phyloP scores from a whole-genome alignment of 2,329 filamentous ascomycete genomes.

The Zymoseptoria passerinii region DNA sequence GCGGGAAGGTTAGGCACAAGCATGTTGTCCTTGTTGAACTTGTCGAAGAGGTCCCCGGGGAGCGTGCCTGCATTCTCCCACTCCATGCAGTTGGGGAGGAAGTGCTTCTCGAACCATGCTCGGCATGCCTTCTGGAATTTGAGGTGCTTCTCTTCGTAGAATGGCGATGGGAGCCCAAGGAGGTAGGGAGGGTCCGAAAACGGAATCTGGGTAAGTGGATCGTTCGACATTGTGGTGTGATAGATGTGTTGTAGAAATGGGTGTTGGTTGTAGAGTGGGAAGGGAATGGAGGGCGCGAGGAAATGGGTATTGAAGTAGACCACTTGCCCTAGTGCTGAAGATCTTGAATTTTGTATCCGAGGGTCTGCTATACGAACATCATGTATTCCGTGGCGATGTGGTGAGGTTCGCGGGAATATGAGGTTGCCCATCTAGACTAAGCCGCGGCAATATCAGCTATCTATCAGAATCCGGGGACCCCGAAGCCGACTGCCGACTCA shows the following conservation, averaged over 20 bases:
- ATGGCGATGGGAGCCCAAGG: conserved; percentile 13
- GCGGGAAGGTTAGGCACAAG: conserved; percentile 60
- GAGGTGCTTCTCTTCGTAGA: conserved; percentile 16
- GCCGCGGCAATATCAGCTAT: background rate
- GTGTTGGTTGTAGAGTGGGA: background rate
- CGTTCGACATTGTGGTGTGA: conserved; percentile 6
- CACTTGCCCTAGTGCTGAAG: background rate
- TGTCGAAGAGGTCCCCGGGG: conserved; percentile 53
- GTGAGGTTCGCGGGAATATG: background rate
- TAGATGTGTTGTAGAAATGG: background rate
- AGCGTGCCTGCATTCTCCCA: conserved; percentile 17
- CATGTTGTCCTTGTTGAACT: conserved; percentile 58
- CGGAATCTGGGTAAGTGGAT: conserved; percentile 14
- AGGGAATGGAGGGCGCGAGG: background rate
- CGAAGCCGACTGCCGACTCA: background rate
- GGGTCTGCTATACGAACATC: background rate
- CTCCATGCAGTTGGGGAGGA: conserved; percentile 16
- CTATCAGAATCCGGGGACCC: background rate
- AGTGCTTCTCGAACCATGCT: conserved; percentile 19
- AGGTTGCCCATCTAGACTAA: background rate
- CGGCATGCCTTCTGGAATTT: conserved; percentile 16
- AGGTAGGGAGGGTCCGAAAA: conserved; percentile 18
- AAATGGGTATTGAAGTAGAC: background rate
- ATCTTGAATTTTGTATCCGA: background rate
- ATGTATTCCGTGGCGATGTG: background rate